These are phyloP conservation scores for Straminergon stramineum DNA, from an alignment of 225 moss, liverwort and hornwort genomes.

Conservation along the genomic window DNA sequence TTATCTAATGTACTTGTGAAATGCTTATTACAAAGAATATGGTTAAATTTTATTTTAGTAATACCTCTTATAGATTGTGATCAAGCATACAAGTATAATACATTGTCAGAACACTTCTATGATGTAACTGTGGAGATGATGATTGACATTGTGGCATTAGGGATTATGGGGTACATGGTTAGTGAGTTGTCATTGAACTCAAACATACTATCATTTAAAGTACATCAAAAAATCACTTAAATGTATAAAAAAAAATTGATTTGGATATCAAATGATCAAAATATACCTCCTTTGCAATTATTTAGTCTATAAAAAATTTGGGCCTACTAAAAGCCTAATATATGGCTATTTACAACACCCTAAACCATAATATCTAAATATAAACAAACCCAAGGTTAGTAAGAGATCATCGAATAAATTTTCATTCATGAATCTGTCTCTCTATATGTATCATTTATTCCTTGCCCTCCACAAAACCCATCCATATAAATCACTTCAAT, in stretches of 20 bases:
- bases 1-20: neutral
- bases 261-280: neutral
- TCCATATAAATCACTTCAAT: neutral
- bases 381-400: neutral
- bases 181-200: neutral
- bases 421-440: too few species aligned
- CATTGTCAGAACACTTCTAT: neutral
- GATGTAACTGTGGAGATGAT: neutral
- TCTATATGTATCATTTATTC: neutral
- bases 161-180: neutral
- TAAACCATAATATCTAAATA: neutral
- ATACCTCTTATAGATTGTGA: neutral
- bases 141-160: neutral
- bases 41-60: too few species aligned
- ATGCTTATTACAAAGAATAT: neutral
- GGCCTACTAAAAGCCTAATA: accelerated
- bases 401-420: neutral
- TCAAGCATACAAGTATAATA: neutral
- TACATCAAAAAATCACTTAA: neutral
- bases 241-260: accelerated
- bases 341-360: neutral
- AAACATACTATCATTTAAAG: neutral
- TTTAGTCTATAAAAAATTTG: neutral
- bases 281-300: neutral
- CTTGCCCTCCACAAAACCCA: accelerated